Conservation (phyloP, 768 basidiomycete genomes). For the Tulasnella sp. region DNA sequence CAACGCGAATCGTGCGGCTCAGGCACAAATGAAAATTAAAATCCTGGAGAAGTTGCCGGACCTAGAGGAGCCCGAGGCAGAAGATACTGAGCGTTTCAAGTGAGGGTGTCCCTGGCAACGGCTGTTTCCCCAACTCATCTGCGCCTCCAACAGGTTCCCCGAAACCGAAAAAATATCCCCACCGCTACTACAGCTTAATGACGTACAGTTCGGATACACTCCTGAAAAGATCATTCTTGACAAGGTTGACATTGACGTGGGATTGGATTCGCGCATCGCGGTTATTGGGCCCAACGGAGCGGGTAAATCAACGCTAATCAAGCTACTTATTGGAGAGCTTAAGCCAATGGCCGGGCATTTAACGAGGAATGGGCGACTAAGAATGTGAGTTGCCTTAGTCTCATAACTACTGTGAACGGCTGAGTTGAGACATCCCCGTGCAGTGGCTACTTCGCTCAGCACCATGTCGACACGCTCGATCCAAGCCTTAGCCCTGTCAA, state of each 20-base stretch:
- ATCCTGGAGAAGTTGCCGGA: conserved; percentile 89
- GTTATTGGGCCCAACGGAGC: conserved; percentile 95
- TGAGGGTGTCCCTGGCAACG: conserved; percentile 43
- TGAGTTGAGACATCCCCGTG: neutral
- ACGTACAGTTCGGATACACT: conserved; percentile 87
- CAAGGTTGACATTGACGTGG: conserved; percentile 84
- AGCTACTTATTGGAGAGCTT: conserved; percentile 84
- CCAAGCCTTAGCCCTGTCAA: conserved; percentile 89
- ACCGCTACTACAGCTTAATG: conserved; percentile 88
- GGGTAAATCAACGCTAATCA: conserved; percentile 96
- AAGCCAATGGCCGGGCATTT: conserved; percentile 76
- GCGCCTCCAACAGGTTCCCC: conserved; percentile 64
- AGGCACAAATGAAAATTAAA: conserved; percentile 78
- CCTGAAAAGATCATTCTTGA: conserved; percentile 76
- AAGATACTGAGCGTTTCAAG: conserved; percentile 93
- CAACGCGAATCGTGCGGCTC: conserved; percentile 93
- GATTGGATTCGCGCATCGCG: conserved; percentile 92
- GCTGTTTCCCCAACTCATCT: neutral
- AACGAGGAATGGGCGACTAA: conserved; percentile 86
- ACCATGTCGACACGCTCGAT: conserved; percentile 90
- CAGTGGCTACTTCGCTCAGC: conserved; percentile 92
- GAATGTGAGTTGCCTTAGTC: conserved; percentile 61
- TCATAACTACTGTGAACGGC: conserved; percentile 22
- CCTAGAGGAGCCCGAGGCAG: conserved; percentile 87
- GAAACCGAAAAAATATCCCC: conserved; percentile 98